Percentiles rank a stretch among this genome's conserved stretches.
Evolutionary conservation across 352 stramenopile species (phyloP).

Genomic region (Thalassiosira ordinaria): DNA sequence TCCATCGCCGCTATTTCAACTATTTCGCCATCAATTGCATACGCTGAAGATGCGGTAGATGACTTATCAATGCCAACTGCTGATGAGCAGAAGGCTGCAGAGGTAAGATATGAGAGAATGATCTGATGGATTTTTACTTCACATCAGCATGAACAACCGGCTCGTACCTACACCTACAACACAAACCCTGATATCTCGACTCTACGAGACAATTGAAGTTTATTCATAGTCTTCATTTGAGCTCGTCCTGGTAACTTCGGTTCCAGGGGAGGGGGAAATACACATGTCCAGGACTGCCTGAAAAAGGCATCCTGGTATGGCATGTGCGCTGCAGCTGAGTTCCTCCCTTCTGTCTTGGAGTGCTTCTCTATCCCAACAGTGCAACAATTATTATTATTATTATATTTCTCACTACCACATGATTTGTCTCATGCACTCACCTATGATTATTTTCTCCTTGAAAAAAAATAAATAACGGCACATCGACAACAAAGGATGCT

Average conservation of each 20-base stretch:
- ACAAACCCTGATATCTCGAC: slow-evolving; percentile 54
- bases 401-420: too few species aligned
- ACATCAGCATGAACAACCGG: too few species aligned
- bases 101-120: slow-evolving; percentile 53
- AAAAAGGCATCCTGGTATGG: slow-evolving; percentile 59
- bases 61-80: slow-evolving; percentile 75
- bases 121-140: slow-evolving; percentile 3
- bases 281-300: slow-evolving; percentile 55
- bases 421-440: too few species aligned
- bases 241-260: slow-evolving; percentile 52
- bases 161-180: neutral
- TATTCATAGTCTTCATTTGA: slow-evolving; percentile 38
- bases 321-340: slow-evolving; percentile 73
- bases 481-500: too few species aligned
- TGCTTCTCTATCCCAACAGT: slow-evolving; percentile 83
- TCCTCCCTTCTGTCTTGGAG: slow-evolving; percentile 64
- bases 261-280: slow-evolving; percentile 59
- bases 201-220: slow-evolving; percentile 49
- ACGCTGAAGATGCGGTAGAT: slow-evolving; percentile 49
- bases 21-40: slow-evolving; percentile 13
- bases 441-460: too few species aligned
- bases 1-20: slow-evolving; percentile 18
- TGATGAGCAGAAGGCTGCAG: slow-evolving; percentile 54
- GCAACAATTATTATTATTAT: slow-evolving; percentile 53
- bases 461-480: too few species aligned